These are phyloP conservation scores for Clavispora fructus DNA, from an alignment of 805 yeast species.

Conservation along the genomic window DNA sequence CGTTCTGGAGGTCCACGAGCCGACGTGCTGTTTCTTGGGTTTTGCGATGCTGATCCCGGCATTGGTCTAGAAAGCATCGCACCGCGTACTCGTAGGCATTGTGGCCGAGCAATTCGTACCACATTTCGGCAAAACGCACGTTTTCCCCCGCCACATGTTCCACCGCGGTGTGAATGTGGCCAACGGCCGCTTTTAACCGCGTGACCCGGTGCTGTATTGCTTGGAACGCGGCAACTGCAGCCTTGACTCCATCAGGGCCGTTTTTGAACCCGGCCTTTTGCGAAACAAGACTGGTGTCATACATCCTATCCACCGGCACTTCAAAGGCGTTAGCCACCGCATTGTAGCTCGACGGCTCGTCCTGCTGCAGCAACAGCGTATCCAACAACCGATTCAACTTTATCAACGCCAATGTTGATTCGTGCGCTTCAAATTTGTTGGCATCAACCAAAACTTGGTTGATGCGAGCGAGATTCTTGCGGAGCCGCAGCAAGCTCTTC, in stretches of 20 bases:
- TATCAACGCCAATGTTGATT: neutral
- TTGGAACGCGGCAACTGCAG: neutral
- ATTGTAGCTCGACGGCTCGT: neutral
- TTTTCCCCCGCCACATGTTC: neutral
- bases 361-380: neutral
- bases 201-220: neutral
- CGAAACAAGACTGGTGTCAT: neutral
- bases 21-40: neutral
- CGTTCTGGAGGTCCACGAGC: neutral
- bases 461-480: neutral
- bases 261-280: neutral
- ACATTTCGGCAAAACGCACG: neutral
- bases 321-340: neutral
- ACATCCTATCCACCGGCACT: neutral
- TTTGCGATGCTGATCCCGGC: neutral
- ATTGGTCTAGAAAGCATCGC: neutral
- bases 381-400: neutral
- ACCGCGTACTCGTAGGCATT: slow-evolving; percentile 1
- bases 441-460: neutral
- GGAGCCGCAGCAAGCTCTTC: neutral
- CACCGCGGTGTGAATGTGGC: neutral
- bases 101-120: slow-evolving; percentile 1
- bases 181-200: neutral
- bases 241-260: neutral
- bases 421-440: neutral